Base-by-base conservation (phyloP, 2,329 filamentous ascomycete genomes). In the Akanthomyces lecanii region DNA sequence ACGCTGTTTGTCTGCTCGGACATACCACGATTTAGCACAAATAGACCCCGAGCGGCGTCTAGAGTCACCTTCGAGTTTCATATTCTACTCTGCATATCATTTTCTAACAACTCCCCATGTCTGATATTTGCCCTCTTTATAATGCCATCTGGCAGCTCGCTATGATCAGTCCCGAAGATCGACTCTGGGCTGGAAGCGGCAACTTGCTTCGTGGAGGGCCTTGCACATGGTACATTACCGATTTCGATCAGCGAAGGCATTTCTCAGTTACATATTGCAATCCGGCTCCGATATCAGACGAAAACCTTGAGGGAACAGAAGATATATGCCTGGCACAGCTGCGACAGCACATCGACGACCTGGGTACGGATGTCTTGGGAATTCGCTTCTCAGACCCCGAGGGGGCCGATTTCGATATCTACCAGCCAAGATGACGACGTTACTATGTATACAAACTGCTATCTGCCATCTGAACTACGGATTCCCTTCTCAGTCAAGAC, bases 341-440 rank as follows among this genome's bases (percentile, higher is more conserved):
- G 21, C 59, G 48, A 61, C 44, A 45, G 59, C 50, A 61, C 48
- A 33, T 61, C 40, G 59, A 61, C 38, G 40, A 54, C 21, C 59
- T 61, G 54, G 59, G 59, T 23, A 28, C 48, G 33, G 50, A 53
- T 54, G 59, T 61, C 6, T 61, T 53, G 33, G 59, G 59, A 45
- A 30, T 61, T 54, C 59, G 50, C 56, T 61, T 61, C 51, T 53
- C 59, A 45, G 59, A 61, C 23, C 50, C 59, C 28, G 25, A 53
- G 5, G 36, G 36, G 59, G 23, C 40, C 59, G 16, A 65, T 70
- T 45, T 70, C 67, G 1, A 56, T 14, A 2, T 69, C 65, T 64
- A 70, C 63, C 4, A 66, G 72, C 51, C 5, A 66, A 1, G 61
- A 74, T 42, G 55, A 73, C 2, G 70, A 75, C 25, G 5, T 63